phyloP scores from a whole-genome alignment of 2,329 filamentous ascomycete species.

The Helotiales sp. region DNA sequence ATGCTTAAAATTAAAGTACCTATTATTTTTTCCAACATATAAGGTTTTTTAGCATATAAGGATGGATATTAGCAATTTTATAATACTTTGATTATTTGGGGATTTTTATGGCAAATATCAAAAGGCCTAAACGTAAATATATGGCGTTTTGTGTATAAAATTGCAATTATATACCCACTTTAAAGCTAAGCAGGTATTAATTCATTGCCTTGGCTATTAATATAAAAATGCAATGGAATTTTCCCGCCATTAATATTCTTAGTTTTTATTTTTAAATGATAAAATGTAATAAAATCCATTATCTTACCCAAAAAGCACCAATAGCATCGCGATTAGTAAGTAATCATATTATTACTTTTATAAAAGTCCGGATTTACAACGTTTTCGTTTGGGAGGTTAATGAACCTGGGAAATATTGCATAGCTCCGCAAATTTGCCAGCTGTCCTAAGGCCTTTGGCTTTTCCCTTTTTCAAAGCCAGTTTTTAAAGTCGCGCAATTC shows the following conservation, averaged over 20 bases:
- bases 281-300: conserved; percentile 22
- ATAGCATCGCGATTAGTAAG: conserved; percentile 24
- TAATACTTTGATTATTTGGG: conserved; percentile 30
- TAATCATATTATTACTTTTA: conserved; percentile 16
- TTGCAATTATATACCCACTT: conserved; percentile 31
- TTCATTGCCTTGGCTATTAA: conserved; percentile 38
- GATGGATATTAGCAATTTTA: conserved; percentile 4
- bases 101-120: conserved; percentile 30
- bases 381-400: conserved; percentile 25
- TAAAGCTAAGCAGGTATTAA: conserved; percentile 28
- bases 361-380: conserved; percentile 28
- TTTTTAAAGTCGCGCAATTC: conserved; percentile 28
- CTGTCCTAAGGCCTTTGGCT: conserved; percentile 18
- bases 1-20: too few relatives aligned
- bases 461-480: conserved; percentile 36
- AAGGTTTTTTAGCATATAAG: not conserved
- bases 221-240: conserved; percentile 41
- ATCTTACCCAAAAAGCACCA: conserved; percentile 37
- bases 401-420: conserved; percentile 36
- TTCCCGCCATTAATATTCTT: conserved; percentile 36
- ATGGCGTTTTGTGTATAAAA: conserved; percentile 30
- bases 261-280: conserved; percentile 37
- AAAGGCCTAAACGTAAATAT: conserved; percentile 18
- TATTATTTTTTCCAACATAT: too few relatives aligned
- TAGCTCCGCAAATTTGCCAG: conserved; percentile 24